Percentiles rank a stretch among this genome's conserved stretches.
Conservation (phyloP, 352 stramenopile species). For the Globisporangium mamillatum region DNA sequence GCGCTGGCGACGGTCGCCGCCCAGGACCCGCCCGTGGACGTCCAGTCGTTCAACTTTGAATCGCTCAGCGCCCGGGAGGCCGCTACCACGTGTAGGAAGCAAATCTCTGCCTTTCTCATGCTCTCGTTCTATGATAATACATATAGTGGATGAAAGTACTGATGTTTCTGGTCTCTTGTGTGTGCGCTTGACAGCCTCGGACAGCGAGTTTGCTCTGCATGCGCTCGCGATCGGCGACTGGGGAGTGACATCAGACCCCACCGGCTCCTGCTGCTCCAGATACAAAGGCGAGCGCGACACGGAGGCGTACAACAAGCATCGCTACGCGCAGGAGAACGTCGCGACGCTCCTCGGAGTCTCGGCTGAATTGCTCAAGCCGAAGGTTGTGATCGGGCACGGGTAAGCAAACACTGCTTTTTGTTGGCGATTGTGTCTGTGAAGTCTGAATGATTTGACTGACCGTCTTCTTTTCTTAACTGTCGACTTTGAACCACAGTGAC, state of each 20-base stretch:
- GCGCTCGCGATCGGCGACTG: conserved; percentile 64
- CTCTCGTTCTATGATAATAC: neutral
- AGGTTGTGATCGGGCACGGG: conserved; percentile 66
- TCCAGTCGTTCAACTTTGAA: neutral
- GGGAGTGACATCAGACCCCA: conserved; percentile 35
- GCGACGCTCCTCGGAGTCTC: conserved; percentile 18
- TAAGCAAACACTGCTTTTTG: conserved; percentile 5
- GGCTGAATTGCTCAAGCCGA: conserved; percentile 43
- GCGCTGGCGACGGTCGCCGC: neutral
- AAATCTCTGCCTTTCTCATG: neutral
- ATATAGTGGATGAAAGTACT: neutral
- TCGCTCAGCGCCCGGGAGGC: neutral
- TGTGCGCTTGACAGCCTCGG: neutral
- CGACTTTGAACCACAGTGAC: conserved; percentile 30
- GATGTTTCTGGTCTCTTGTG: neutral
- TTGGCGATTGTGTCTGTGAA: neutral
- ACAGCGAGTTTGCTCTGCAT: conserved; percentile 12
- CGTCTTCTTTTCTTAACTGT: neutral
- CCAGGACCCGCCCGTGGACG: neutral
- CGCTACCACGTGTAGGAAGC: neutral
- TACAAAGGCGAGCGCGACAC: conserved; percentile 26
- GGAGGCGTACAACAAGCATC: conserved; percentile 34
- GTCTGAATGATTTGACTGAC: neutral
- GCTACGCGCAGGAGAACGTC: conserved; percentile 49
- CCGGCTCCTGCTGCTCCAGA: conserved; percentile 40